A percentile compares a stretch with the other conserved stretches of the same genome.
Conservation (phyloP, 139 green algal species). For the Picochlorum sp. region DNA sequence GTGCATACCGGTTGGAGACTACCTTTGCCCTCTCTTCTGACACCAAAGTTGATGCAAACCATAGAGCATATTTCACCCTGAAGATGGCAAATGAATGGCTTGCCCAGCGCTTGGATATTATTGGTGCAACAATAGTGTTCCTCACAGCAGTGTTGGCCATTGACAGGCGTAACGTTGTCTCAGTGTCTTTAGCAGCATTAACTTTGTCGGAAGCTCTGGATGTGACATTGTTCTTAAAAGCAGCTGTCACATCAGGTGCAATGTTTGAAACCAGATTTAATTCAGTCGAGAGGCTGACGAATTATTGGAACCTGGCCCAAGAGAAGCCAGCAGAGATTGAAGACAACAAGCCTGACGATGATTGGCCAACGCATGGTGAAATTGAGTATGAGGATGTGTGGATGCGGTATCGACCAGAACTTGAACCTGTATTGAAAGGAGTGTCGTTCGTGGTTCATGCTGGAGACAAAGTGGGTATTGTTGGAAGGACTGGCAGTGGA, state of each 20-base stretch:
- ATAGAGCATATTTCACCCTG: constrained; percentile 61
- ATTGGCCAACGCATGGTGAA: constrained; percentile 53
- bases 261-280: constrained; percentile 89
- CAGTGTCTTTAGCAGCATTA: constrained; percentile 42
- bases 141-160: constrained; percentile 46
- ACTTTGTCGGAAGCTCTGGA: constrained; percentile 62
- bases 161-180: constrained; percentile 28
- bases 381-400: constrained; percentile 53
- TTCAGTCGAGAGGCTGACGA: constrained; percentile 80
- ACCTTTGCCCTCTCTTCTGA: constrained; percentile 46
- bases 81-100: constrained; percentile 75
- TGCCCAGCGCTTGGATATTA: constrained; percentile 68
- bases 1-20: constrained; percentile 52
- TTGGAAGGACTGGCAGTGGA: constrained; percentile 79
- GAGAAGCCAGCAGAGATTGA: constrained; percentile 28
- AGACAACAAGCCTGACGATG: constrained; percentile 6
- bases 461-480: constrained; percentile 65
- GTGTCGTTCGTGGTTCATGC: constrained; percentile 36
- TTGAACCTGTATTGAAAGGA: constrained; percentile 70
- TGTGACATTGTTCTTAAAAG: constrained; percentile 78
- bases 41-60: constrained; percentile 55
- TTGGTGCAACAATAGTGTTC: constrained; percentile 57
- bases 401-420: constrained; percentile 77
- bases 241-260: constrained; percentile 62
- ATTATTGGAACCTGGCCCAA: constrained; percentile 51